Evolutionary conservation across 148 eudicot species (phyloP).

Genomic region (Polygonum maritimum): DNA sequence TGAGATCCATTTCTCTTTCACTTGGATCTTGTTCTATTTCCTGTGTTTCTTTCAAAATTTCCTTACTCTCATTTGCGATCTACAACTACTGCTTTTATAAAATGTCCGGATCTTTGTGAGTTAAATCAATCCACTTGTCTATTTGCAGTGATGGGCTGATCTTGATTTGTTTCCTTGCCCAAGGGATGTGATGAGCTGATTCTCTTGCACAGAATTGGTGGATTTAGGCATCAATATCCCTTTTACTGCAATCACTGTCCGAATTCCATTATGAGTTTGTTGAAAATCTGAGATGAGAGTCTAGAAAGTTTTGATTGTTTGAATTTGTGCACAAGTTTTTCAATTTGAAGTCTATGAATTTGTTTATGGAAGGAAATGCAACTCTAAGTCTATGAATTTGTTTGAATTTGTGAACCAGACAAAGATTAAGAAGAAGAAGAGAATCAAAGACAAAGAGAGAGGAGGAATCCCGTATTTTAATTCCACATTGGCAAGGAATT

Average conservation of each 20-base stretch:
- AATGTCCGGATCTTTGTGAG: neutral
- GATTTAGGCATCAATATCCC: constrained; percentile 1
- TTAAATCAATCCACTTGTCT: neutral
- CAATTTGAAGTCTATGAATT: too few relatives aligned
- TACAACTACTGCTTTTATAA: neutral
- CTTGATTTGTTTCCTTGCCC: neutral
- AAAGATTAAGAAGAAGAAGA: too few relatives aligned
- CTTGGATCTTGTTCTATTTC: neutral
- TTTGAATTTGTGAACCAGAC: too few relatives aligned
- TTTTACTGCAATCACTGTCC: neutral
- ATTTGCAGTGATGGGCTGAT: neutral
- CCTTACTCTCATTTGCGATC: too few relatives aligned
- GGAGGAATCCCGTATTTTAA: too few relatives aligned
- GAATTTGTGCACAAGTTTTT: too few relatives aligned
- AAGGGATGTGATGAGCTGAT: neutral
- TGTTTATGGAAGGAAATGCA: too few relatives aligned
- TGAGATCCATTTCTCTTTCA: too few relatives aligned
- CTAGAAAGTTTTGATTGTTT: too few relatives aligned
- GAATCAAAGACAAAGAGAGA: too few relatives aligned
- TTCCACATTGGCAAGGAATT: too few relatives aligned
- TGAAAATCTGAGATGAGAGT: neutral
- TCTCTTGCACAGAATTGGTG: neutral
- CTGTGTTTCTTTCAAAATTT: neutral
- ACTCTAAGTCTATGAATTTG: too few relatives aligned
- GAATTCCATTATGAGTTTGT: neutral